Evolutionary conservation across 768 basidiomycete genomes (phyloP), one percentile per base, ranked within the genome.

Genomic region (Fistulinella prunicolor): DNA sequence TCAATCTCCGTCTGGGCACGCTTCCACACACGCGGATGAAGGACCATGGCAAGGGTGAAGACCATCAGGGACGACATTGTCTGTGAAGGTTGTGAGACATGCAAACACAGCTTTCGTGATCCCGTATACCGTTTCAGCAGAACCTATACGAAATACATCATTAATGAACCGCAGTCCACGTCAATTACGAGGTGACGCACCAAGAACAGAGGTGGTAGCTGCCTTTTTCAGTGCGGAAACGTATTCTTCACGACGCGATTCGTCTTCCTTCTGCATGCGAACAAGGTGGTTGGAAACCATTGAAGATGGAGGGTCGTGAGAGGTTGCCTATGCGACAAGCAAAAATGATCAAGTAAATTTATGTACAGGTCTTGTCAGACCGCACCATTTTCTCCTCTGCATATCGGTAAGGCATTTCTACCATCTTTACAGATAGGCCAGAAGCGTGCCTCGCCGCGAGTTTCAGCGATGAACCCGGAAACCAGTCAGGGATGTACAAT

Each of bases 401-500:
- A 38, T 48, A 48, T 20, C 21, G 34, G 38, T 37, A 52, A 1
- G 51, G 46, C 12, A 38, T 20, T 22, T 47, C 52, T 5, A 32
- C 19, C 34, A 35, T 39, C 38, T 45, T 39, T 19, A 3, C 9
- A 17, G 43, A 30, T 20, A 34, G 17, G 19, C 21, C 26, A 19
- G n/a, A 32, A n/a, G 47, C 38, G 14, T 29, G 7, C 1, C 21
- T 26, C 17, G 52, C 42, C 20, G 45, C 40, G 14, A 21, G 36
- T 24, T 53, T 53, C 26, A 48, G 16, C 1, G 17, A 32, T 12
- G 49, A 40, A 7, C 52, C 52, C 6, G 61, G 57, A 9, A 57
- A 44, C 60, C 56, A 63, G 16, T 55, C 50, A 3, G 63, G 63
- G 22, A 61, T 34, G 19, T 58, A 22, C 44, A 57, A 59, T 21